A percentile compares a stretch with the other conserved stretches of the same genome.
phyloP scores from a whole-genome alignment of 805 yeast genomes.

The Candida ponderosae region DNA sequence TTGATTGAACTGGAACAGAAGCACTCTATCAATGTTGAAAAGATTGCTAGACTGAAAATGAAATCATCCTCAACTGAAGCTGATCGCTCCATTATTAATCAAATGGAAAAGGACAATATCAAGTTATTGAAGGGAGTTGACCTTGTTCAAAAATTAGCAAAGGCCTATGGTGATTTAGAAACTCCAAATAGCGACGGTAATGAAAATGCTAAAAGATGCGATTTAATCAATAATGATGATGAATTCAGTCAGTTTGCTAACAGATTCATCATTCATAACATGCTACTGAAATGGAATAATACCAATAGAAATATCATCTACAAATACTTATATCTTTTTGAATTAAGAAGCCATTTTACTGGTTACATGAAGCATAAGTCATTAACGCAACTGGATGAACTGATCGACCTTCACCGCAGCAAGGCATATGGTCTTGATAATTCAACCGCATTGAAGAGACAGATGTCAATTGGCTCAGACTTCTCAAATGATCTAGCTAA shows the following conservation, averaged over 20 bases:
- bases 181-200: neutral
- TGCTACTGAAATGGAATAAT: conserved; percentile 76
- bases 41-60: conserved; percentile 9
- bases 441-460: conserved; percentile 10
- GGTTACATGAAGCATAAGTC: conserved; percentile 42
- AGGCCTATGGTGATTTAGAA: conserved; percentile 1
- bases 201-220: neutral
- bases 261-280: conserved; percentile 63
- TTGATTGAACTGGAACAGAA: conserved; percentile 19
- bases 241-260: conserved; percentile 29
- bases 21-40: conserved; percentile 15
- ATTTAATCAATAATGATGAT: conserved; percentile 6
- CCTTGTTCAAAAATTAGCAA: conserved; percentile 9
- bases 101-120: conserved; percentile 15
- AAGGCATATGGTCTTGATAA: conserved; percentile 8
- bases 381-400: conserved; percentile 40
- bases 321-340: conserved; percentile 46
- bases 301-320: conserved; percentile 53
- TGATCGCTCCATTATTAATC: conserved; percentile 1
- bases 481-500: conserved; percentile 3
- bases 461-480: too few relatives aligned
- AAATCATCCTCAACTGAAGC: conserved; percentile 26
- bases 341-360: conserved; percentile 33
- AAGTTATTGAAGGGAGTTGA: conserved; percentile 14
- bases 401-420: conserved; percentile 29